A percentile compares a stretch with the other conserved stretches of the same genome.
phyloP scores from a whole-genome alignment of 768 basidiomycete species.

The Agaricus blazei region DNA sequence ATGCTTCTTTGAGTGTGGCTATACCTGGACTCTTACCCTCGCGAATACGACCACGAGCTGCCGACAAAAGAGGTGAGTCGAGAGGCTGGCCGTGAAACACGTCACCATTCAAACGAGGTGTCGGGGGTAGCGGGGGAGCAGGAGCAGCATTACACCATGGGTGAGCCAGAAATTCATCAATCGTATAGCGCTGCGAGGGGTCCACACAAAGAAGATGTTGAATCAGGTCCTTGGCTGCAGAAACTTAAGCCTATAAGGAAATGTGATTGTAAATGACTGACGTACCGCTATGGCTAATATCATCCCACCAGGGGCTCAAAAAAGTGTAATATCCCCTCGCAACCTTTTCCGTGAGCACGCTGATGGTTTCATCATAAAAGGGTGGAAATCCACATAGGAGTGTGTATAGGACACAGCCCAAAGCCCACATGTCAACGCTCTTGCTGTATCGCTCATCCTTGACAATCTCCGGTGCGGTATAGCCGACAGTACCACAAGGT shows the following conservation, averaged over 20 bases:
- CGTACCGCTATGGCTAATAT: slow-evolving; percentile 77
- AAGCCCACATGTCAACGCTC: slow-evolving; percentile 99
- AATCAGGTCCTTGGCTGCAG: slow-evolving; percentile 88
- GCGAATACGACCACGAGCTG: slow-evolving; percentile 59
- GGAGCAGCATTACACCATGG: slow-evolving; percentile 86
- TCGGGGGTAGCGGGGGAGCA: slow-evolving; percentile 59
- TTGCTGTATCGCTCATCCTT: slow-evolving; percentile 97
- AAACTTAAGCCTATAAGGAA: neutral
- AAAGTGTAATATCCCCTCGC: slow-evolving; percentile 97
- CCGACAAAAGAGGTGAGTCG: slow-evolving; percentile 88
- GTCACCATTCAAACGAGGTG: slow-evolving; percentile 46
- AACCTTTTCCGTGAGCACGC: slow-evolving; percentile 96
- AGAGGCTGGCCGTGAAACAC: slow-evolving; percentile 43
- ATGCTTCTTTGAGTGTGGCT: slow-evolving; percentile 92
- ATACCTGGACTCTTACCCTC: slow-evolving; percentile 90
- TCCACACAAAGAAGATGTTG: slow-evolving; percentile 93
- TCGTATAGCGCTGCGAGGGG: slow-evolving; percentile 92
- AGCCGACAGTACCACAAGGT: slow-evolving; percentile 99
- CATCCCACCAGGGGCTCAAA: slow-evolving; percentile 99
- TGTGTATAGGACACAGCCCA: slow-evolving; percentile 99
- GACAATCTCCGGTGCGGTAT: slow-evolving; percentile 98
- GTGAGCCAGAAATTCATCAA: slow-evolving; percentile 95
- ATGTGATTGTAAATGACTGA: neutral
- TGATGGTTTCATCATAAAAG: slow-evolving; percentile 99
- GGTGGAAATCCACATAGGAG: slow-evolving; percentile 96